These are phyloP conservation scores for Piper betle DNA, from an alignment of 164 flowering plant genomes.

Conservation along the genomic window DNA sequence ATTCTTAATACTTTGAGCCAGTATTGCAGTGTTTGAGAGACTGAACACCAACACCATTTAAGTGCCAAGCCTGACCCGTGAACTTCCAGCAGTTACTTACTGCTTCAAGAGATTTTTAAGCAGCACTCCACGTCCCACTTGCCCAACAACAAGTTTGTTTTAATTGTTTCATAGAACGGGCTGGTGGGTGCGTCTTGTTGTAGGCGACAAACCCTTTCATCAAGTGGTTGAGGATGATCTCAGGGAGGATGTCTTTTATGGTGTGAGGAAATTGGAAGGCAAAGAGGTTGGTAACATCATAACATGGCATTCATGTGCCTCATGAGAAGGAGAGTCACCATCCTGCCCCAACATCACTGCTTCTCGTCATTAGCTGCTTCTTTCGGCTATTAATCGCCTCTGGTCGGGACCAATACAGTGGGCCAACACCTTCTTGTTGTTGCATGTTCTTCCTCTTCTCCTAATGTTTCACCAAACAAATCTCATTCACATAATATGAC, in stretches of 20 bases:
- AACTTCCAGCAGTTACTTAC: not conserved
- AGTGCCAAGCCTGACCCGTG: not conserved
- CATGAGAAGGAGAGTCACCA: slow-evolving; percentile 2
- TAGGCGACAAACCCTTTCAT: not conserved
- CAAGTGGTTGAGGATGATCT: slow-evolving; percentile 2
- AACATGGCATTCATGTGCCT: slow-evolving; percentile 7
- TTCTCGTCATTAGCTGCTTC: not conserved
- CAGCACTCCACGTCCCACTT: not conserved
- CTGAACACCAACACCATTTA: not conserved
- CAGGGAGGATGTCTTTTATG: slow-evolving; percentile 1
- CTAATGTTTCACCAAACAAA: not conserved
- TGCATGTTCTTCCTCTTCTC: not conserved
- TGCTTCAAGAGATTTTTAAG: not conserved
- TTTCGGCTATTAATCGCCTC: not conserved
- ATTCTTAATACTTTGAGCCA: too few relatives aligned
- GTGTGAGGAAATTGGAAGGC: not conserved
- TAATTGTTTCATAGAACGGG: not conserved
- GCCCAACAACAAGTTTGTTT: not conserved
- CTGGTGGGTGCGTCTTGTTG: slow-evolving; percentile 1
- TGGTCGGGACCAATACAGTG: not conserved
- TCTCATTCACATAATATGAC: slow-evolving; percentile 7
- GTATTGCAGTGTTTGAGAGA: too few relatives aligned
- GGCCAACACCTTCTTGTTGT: slow-evolving; percentile 1
- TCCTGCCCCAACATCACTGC: slow-evolving; percentile 1
- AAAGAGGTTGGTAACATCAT: slow-evolving; percentile 2